These are phyloP conservation scores for Allium fistulosum DNA, from an alignment of 106 monocot species.

Conservation along the genomic window DNA sequence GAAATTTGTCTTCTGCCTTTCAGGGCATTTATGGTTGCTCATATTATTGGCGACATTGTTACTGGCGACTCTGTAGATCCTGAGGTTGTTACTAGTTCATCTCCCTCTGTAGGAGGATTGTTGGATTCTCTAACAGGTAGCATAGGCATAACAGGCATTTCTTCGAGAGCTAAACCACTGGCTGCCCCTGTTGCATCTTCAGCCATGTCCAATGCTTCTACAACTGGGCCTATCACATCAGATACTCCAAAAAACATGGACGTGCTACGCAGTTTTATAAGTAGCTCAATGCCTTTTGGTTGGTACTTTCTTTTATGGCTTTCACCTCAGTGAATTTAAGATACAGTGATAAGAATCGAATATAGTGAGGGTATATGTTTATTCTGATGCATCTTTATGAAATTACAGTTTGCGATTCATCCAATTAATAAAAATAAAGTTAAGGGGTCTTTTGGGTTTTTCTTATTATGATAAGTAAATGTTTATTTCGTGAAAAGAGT, in stretches of 20 bases:
- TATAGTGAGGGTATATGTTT: too few species aligned
- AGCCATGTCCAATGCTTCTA: conserved; percentile 35
- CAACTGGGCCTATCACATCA: conserved; percentile 31
- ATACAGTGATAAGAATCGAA: too few species aligned
- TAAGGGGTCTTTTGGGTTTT: too few species aligned
- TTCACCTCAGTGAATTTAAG: conserved; percentile 16
- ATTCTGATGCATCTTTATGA: background rate
- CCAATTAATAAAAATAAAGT: too few species aligned
- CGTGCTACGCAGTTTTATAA: conserved; percentile 56
- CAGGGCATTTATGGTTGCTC: conserved; percentile 83
- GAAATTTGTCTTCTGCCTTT: background rate
- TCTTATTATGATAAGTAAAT: too few species aligned
- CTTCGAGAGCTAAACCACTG: conserved; percentile 73
- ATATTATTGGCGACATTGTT: conserved; percentile 74
- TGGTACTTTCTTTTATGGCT: conserved; percentile 58
- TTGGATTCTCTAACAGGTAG: conserved; percentile 94
- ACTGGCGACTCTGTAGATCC: conserved; percentile 71
- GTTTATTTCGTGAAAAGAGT: too few species aligned
- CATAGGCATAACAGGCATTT: conserved; percentile 77
- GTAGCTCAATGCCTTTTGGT: conserved; percentile 94
- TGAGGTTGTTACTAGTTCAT: conserved; percentile 56
- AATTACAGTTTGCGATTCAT: too few species aligned
- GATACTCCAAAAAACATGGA: conserved; percentile 63
- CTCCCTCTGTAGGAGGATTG: conserved; percentile 79
- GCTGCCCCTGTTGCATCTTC: conserved; percentile 46